Evolutionary conservation across 1,284 basidiomycete species (phyloP).

Genomic region (Inonotus obliquus): DNA sequence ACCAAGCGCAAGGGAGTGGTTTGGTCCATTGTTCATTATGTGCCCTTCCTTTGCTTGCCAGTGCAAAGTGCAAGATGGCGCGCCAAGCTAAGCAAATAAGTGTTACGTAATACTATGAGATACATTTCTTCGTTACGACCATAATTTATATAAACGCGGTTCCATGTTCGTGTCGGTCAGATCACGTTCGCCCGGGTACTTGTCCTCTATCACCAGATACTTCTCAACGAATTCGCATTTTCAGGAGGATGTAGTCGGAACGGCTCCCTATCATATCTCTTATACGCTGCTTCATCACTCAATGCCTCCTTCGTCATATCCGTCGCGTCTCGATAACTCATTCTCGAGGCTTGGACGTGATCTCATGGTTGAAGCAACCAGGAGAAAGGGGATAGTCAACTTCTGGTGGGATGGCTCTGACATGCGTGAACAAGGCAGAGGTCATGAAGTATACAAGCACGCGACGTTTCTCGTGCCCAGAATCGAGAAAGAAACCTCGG

Average conservation of each 20-base stretch:
- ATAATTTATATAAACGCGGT: no score
- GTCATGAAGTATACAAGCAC: background rate
- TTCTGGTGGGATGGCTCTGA: constrained; percentile 44
- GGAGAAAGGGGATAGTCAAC: constrained; percentile 55
- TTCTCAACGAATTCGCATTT: background rate
- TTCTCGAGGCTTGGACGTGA: constrained; percentile 48
- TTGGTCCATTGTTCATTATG: no score
- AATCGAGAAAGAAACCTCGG: no score
- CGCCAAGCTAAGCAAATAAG: no score
- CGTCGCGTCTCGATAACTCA: constrained; percentile 32
- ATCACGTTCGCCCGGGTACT: no score
- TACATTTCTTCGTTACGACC: no score
- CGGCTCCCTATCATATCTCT: constrained; percentile 46
- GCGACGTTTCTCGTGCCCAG: background rate
- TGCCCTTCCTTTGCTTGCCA: no score
- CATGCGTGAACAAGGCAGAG: background rate
- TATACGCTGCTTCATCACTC: constrained; percentile 55
- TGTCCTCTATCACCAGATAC: no score
- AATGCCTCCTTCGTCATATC: constrained; percentile 44
- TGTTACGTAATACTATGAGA: no score
- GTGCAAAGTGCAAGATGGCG: no score
- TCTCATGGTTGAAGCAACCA: constrained; percentile 38
- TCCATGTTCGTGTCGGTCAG: no score
- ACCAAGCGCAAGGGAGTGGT: no score
- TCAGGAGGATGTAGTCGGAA: constrained; percentile 31